These are phyloP conservation scores for Apostasia shenzhenica DNA, from an alignment of 106 monocot genomes.

Conservation along the genomic window DNA sequence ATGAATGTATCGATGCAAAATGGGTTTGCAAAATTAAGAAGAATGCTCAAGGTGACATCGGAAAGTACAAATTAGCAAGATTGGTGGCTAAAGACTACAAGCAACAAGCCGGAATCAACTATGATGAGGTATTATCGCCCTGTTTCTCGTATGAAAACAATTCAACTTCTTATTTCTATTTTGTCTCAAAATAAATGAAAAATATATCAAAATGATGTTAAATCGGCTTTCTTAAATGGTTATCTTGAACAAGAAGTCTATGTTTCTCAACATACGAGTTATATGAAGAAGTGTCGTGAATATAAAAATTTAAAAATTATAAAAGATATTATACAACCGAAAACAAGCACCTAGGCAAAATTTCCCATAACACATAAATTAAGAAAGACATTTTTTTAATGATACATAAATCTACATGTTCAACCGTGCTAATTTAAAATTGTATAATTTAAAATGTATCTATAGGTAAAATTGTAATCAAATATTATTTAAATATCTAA, in stretches of 20 bases:
- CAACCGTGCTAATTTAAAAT: no score
- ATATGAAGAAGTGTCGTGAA: not conserved
- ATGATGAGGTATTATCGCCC: not conserved
- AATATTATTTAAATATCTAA: no score
- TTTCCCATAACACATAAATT: no score
- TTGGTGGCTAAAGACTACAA: not conserved
- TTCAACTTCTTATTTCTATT: not conserved
- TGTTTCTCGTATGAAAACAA: not conserved
- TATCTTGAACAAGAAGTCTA: not conserved
- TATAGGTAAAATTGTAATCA: no score
- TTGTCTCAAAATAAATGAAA: slow-evolving; percentile 1
- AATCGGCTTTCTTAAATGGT: not conserved
- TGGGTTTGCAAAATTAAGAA: not conserved
- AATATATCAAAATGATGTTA: not conserved
- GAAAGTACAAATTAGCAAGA: not conserved
- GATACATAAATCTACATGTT: no score
- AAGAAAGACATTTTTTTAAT: no score
- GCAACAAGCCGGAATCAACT: not conserved
- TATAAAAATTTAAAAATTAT: not conserved
- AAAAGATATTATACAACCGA: not conserved
- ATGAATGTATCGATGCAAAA: not conserved
- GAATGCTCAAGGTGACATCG: not conserved
- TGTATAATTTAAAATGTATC: no score
- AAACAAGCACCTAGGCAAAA: not conserved
- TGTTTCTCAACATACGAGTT: not conserved